A percentile compares a stretch with the other conserved stretches of the same genome.
These are phyloP conservation scores for Colletotrichum agaves DNA, from an alignment of 2,329 filamentous ascomycete genomes.

Conservation along the genomic window DNA sequence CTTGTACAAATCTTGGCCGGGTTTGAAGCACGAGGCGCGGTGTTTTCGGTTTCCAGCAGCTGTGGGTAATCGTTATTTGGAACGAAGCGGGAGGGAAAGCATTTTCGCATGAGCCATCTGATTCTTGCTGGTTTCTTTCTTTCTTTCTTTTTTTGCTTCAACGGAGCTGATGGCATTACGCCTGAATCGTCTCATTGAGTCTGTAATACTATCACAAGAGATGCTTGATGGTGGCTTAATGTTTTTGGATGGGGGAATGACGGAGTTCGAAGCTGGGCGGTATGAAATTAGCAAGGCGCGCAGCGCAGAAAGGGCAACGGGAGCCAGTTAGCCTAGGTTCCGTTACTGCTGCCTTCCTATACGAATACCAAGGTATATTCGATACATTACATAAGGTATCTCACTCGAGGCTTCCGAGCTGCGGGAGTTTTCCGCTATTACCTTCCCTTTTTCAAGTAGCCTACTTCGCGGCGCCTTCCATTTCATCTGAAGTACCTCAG, in stretches of 20 bases:
- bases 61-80: slow-evolving; percentile 1
- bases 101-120: slow-evolving; percentile 19
- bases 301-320: neutral
- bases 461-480: no score
- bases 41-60: slow-evolving; percentile 10
- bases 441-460: no score
- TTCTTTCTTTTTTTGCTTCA: neutral
- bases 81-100: slow-evolving; percentile 23
- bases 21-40: slow-evolving; percentile 21
- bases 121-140: neutral
- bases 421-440: no score
- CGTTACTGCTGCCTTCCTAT: no score
- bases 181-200: slow-evolving; percentile 7
- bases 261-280: neutral
- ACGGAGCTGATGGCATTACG: slow-evolving; percentile 5
- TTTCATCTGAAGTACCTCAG: no score
- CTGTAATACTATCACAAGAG: slow-evolving; percentile 28
- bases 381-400: no score
- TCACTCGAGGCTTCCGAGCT: no score
- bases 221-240: slow-evolving; percentile 17
- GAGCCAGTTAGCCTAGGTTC: no score
- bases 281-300: neutral
- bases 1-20: slow-evolving; percentile 24
- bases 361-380: no score
- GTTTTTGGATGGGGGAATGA: slow-evolving; percentile 6